A percentile compares a stretch with the other conserved stretches of the same genome.
phyloP scores from a whole-genome alignment of 2,329 filamentous ascomycete genomes.

The Raffaelea deltoideospora region DNA sequence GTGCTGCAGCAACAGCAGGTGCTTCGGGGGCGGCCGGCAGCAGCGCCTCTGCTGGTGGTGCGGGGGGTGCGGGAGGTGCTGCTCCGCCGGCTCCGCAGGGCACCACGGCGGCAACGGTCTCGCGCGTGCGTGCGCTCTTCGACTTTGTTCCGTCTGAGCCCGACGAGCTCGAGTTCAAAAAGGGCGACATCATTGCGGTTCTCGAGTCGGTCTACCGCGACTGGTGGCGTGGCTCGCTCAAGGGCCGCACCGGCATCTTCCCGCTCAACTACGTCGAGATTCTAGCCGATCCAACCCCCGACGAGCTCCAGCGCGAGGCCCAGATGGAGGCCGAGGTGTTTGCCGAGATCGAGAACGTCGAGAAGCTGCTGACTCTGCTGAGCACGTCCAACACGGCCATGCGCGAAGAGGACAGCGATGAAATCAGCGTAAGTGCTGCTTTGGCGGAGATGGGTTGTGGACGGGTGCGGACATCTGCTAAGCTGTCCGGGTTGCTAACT shows the following conservation, averaged over 20 bases:
- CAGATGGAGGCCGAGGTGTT: constrained; percentile 74
- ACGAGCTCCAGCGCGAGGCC: constrained; percentile 87
- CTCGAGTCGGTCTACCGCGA: constrained; percentile 97
- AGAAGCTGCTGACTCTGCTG: constrained; percentile 68
- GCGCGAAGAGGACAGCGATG: constrained; percentile 85
- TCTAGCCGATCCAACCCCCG: constrained; percentile 79
- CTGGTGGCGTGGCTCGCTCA: constrained; percentile 95
- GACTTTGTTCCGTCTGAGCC: constrained; percentile 91
- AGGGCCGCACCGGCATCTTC: constrained; percentile 94
- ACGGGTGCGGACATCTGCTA: constrained; percentile 1
- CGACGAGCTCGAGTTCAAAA: constrained; percentile 89
- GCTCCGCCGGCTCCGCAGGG: constrained; percentile 43
- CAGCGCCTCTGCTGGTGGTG: constrained; percentile 20
- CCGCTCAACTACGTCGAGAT: constrained; percentile 98
- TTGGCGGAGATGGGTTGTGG: background rate
- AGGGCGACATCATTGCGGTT: constrained; percentile 93
- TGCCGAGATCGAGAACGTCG: constrained; percentile 48
- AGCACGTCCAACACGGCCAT: constrained; percentile 72
- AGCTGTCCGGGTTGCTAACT: too few species aligned
- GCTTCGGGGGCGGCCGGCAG: constrained; percentile 1
- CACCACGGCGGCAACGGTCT: constrained; percentile 91
- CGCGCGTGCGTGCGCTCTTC: constrained; percentile 80
- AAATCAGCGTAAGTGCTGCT: constrained; percentile 56
- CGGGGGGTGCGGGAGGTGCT: too few species aligned
- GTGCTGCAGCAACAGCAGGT: constrained; percentile 16